Conservation (phyloP, 805 yeast genomes). For the Ogataea neopini region DNA sequence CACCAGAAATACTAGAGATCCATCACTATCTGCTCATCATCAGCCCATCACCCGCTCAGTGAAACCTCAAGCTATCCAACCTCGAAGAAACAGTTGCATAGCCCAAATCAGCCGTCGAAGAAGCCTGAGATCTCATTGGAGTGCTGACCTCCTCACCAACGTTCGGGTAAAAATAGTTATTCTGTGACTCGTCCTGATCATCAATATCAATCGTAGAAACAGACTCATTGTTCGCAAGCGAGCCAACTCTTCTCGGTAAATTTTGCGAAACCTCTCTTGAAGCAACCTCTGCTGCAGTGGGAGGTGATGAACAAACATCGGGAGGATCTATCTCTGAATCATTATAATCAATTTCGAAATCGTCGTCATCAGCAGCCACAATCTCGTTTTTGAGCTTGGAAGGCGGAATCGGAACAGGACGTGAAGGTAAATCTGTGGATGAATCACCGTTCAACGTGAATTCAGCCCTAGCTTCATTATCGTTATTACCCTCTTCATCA, state of each 20-base stretch:
- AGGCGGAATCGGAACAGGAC: conserved; percentile 19
- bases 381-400: conserved; percentile 21
- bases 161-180: conserved; percentile 51
- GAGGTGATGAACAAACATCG: not conserved
- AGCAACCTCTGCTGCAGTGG: conserved; percentile 4
- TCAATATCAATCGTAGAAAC: conserved; percentile 50
- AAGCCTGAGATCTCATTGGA: conserved; percentile 11
- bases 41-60: no score
- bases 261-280: not conserved
- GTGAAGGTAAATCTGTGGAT: not conserved
- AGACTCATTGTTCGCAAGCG: not conserved
- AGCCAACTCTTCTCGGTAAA: not conserved
- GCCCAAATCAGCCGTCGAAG: not conserved
- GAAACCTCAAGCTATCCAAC: not conserved
- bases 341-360: conserved; percentile 10
- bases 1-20: no score
- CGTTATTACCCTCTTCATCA: not conserved
- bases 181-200: conserved; percentile 51
- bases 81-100: not conserved
- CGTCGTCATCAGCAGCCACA: conserved; percentile 23
- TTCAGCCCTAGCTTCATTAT: not conserved
- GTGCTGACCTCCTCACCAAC: conserved; percentile 40
- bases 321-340: conserved; percentile 12
- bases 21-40: no score
- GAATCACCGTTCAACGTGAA: conserved; percentile 11